phyloP scores from a whole-genome alignment of 2,329 filamentous ascomycete species.

The Fusarium azukiicola region DNA sequence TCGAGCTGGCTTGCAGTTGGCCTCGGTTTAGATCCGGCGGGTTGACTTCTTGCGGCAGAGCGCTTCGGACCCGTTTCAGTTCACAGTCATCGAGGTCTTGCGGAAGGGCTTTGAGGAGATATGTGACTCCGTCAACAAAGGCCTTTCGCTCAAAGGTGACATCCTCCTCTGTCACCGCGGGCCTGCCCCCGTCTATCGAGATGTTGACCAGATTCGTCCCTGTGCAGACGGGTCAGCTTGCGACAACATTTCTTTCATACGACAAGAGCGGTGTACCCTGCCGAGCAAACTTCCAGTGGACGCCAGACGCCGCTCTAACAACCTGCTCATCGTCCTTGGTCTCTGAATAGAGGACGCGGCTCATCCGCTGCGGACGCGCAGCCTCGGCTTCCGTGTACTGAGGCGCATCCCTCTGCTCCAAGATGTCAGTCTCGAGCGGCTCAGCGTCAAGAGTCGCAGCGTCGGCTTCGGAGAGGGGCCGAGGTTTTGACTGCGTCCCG shows the following conservation, averaged over 20 bases:
- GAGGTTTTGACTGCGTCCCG: slow-evolving; percentile 36
- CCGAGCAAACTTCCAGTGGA: slow-evolving; percentile 60
- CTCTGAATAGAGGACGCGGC: slow-evolving; percentile 53
- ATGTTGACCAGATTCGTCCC: slow-evolving; percentile 55
- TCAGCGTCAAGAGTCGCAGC: slow-evolving; percentile 36
- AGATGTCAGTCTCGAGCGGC: slow-evolving; percentile 37
- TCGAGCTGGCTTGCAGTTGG: slow-evolving; percentile 23
- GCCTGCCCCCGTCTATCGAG: slow-evolving; percentile 53
- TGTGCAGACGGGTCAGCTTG: slow-evolving; percentile 37
- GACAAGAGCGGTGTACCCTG: slow-evolving; percentile 53
- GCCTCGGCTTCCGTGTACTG: slow-evolving; percentile 31
- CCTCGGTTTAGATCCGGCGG: slow-evolving; percentile 9
- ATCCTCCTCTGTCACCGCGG: slow-evolving; percentile 50
- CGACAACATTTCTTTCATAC: not conserved
- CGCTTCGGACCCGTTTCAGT: slow-evolving; percentile 60
- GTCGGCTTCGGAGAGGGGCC: slow-evolving; percentile 48
- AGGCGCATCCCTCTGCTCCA: slow-evolving; percentile 30
- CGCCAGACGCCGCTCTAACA: slow-evolving; percentile 55
- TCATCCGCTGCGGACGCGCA: slow-evolving; percentile 45
- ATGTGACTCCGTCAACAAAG: slow-evolving; percentile 82
- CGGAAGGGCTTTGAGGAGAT: slow-evolving; percentile 83
- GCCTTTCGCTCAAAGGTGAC: slow-evolving; percentile 74
- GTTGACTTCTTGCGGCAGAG: slow-evolving; percentile 50
- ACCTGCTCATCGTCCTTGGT: slow-evolving; percentile 43
- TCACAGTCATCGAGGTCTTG: slow-evolving; percentile 77